Base-by-base conservation (phyloP, 306 rosid genomes). In the Hippophae tibetana region DNA sequence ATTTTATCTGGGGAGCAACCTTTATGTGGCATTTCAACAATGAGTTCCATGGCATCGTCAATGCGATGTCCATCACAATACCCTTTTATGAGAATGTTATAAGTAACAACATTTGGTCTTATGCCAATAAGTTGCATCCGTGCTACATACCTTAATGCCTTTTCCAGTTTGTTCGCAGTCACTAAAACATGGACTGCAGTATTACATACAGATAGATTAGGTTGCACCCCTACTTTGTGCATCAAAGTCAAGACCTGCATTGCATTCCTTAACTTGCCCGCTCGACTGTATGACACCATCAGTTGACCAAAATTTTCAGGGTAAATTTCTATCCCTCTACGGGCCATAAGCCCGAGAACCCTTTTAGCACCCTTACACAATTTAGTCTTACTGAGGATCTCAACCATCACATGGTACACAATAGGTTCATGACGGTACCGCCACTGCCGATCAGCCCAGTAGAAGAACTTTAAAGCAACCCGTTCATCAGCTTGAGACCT, bases 371-470 rank as follows among this genome's bases (percentile, higher is more conserved):
- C 97, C 65, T 85, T 90, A 63, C 96, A 87, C 76, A 90, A 52
- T 60, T 85, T 90, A 56, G 96, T 85, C 81, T 79, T 82, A 70
- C 96, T 78, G 56, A 87, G 95, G 54, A 87, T 67, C 74, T 83
- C 85, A 14, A 90, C 72, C 87, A 87, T 83, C 12, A 84, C 73
- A 61, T 85, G 74, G 71, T 81, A 85, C 41, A 83, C 95, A 47
- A 78, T 6, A 2, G 74, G 63, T 27, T 79, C 68, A 27, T 87
- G 96, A 14, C 76, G 72, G 43, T 87, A 85, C 48, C 95, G 79
- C 98, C 98, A 87, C 58, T 82, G 84, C 69, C 89, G 66, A 74
- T 90, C 96, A 25, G 87, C 95, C 98, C 96, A 87, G 50, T 85
- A 85, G 70, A 87, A 90, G 58, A 85, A 81, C 3, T 55, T 66